Base-by-base conservation (phyloP, 768 basidiomycete species). In the Tulasnella sp. region DNA sequence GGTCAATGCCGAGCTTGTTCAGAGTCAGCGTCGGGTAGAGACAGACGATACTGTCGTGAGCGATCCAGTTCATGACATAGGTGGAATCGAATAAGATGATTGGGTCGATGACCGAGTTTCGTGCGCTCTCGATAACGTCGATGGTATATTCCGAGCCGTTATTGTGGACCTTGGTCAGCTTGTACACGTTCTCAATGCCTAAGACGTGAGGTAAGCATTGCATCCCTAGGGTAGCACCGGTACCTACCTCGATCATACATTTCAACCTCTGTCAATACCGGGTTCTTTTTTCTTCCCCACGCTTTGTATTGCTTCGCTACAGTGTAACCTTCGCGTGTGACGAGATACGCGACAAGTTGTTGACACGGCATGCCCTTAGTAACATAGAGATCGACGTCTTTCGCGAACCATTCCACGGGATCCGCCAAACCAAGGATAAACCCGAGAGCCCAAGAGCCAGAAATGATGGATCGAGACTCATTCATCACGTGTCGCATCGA, bases 381-480 rank as follows among this genome's bases (percentile, higher is more conserved):
- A n/a, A 48, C n/a, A n/a, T 48, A 48, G 7, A 48, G 47, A 29
- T 48, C 47, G 21, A 48, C 11, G n/a, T 48, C 47, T n/a, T 48
- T 21, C 5, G 47, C 19, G 5, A 7, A 7, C 47, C 47, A 48
- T 23, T 29, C 47, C 19, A 11, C n/a, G 5, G 21, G 19, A 29
- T 48, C 47, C 15, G 34, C 34, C 5, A 38, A 38, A 15, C 34
- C 34, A 38, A 38, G 34, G 47, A 48, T 48, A n/a, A 48, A 48
- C 19, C 7, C 47, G 21, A 48, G 47, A 11, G 47, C 47, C 19
- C 21, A 23, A 23, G 5, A 48, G 47, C 47, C 47, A 7, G 47
- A 48, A n/a, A 48, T 48, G 47, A 48, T n/a, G 19, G 21, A 7
- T 5, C n/a, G 21, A 11, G 47, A 7, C 27, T 76, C 54, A 68